phyloP scores from a whole-genome alignment of 495 filamentous ascomycete species.

The Penicillium herquei region DNA sequence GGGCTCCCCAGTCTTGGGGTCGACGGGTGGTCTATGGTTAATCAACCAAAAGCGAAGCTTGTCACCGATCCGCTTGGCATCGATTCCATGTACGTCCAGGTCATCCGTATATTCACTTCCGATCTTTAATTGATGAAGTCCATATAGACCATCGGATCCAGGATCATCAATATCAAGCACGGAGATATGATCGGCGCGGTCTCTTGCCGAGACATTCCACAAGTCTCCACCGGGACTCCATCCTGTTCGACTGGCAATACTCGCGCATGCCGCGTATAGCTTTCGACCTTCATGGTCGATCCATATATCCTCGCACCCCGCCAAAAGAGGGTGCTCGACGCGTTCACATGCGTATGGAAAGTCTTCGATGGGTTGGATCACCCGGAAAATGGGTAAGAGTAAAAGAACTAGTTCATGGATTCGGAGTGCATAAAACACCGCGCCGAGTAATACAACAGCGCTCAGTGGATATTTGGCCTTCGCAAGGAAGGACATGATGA shows the following conservation, averaged over 20 bases:
- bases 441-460: neutral
- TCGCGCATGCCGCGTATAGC: constrained; percentile 11
- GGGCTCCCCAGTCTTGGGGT: constrained; percentile 1
- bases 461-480: neutral
- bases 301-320: constrained; percentile 18
- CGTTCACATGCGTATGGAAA: constrained; percentile 7
- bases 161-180: constrained; percentile 12
- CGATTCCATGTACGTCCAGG: constrained; percentile 9
- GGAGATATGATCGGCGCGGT: constrained; percentile 7
- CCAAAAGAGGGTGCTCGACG: constrained; percentile 10
- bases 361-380: constrained; percentile 5
- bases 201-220: neutral
- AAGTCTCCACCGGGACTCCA: constrained; percentile 5
- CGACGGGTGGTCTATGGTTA: constrained; percentile 8
- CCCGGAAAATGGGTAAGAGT: neutral
- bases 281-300: constrained; percentile 9
- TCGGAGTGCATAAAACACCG: neutral
- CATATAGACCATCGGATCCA: constrained; percentile 8
- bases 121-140: constrained; percentile 2
- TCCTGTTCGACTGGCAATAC: neutral
- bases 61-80: constrained; percentile 2
- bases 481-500: neutral
- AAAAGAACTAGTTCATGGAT: neutral
- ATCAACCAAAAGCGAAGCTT: constrained; percentile 15
- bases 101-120: neutral